These are phyloP conservation scores for Scytalidium sp. DNA, from an alignment of 2,329 filamentous ascomycete species.

Conservation along the genomic window DNA sequence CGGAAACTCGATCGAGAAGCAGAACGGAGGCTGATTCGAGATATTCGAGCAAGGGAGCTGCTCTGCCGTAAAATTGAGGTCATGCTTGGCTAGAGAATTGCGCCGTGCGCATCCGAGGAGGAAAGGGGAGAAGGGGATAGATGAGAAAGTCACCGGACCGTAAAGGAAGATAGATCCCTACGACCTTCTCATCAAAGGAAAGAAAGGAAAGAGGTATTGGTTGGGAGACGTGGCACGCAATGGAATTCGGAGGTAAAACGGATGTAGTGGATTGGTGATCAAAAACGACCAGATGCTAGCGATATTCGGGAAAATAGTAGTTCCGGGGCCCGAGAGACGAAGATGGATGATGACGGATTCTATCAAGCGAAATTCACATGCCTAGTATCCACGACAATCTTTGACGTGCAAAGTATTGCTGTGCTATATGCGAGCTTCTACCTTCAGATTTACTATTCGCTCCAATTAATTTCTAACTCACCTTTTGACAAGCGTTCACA, in stretches of 20 bases:
- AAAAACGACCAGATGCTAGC: not conserved
- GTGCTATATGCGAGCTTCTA: no score
- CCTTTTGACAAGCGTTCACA: no score
- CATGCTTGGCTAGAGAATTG: slow-evolving; percentile 47
- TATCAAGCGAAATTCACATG: no score
- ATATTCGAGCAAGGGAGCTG: slow-evolving; percentile 62
- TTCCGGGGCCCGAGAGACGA: not conserved
- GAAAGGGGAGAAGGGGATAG: slow-evolving; percentile 1
- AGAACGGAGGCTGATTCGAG: slow-evolving; percentile 52
- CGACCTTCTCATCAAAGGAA: not conserved
- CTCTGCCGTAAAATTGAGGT: slow-evolving; percentile 64
- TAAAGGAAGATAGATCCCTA: slow-evolving; percentile 3
- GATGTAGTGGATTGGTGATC: not conserved
- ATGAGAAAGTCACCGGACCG: slow-evolving; percentile 13
- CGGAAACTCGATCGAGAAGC: slow-evolving; percentile 45
- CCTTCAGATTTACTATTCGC: no score
- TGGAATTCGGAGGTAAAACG: not conserved
- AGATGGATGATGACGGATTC: not conserved
- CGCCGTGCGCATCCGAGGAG: not conserved
- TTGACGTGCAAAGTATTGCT: no score
- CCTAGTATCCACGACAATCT: not conserved
- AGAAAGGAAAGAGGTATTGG: not conserved
- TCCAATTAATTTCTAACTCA: no score
- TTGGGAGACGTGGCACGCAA: not conserved
- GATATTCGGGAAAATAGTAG: not conserved